phyloP scores from a whole-genome alignment of 805 yeast genomes.

The Millerago galiae region DNA sequence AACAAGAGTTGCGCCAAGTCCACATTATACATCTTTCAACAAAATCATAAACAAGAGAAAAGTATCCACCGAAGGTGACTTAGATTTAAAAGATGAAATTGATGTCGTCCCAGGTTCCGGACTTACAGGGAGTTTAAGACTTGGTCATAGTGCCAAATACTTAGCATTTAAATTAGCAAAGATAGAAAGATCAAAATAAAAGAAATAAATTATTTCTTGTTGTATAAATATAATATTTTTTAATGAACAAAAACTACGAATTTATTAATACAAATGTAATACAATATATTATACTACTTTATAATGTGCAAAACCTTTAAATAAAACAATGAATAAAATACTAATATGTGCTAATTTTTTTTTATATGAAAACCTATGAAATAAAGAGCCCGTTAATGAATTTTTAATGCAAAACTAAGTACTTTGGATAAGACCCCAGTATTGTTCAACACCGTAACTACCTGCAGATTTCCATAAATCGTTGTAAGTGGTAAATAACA shows the following conservation, averaged over 20 bases:
- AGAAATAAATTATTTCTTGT: background rate
- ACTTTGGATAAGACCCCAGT: conserved; percentile 33
- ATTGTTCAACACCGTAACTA: conserved; percentile 50
- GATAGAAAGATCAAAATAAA: background rate
- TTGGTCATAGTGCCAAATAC: conserved; percentile 73
- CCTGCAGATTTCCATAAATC: conserved; percentile 61
- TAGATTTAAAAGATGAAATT: conserved; percentile 2
- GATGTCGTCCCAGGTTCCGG: conserved; percentile 22
- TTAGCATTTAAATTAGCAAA: conserved; percentile 47
- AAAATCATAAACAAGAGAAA: conserved; percentile 17
- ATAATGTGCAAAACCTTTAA: too few relatives aligned
- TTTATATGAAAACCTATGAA: background rate
- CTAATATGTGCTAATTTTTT: too few relatives aligned
- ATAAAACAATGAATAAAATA: too few relatives aligned
- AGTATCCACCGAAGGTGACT: conserved; percentile 13
- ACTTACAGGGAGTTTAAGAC: conserved; percentile 26
- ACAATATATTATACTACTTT: too few relatives aligned
- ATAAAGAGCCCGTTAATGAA: background rate
- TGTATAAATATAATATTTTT: background rate
- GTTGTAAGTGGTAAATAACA: conserved; percentile 56
- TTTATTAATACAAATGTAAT: background rate
- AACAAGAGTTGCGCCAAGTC: conserved; percentile 29
- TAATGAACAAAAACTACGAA: background rate
- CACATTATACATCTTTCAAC: conserved; percentile 9
- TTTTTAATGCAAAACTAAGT: background rate